Evolutionary conservation across 1,284 basidiomycete species (phyloP).

Genomic region (Apiotrichum laibachii): DNA sequence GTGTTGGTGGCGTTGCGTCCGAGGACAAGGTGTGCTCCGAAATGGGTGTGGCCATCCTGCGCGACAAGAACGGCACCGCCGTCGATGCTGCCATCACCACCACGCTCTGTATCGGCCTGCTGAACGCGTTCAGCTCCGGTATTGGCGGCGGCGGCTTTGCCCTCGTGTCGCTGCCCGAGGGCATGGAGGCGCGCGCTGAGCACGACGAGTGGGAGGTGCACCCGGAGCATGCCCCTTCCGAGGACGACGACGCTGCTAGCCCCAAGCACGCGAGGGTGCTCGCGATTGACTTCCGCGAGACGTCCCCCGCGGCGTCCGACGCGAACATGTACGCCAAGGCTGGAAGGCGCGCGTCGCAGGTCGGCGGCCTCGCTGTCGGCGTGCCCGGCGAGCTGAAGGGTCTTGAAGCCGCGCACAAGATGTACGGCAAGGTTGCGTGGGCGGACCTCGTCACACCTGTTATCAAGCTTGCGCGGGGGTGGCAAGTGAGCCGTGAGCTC

Average conservation of each 20-base stretch:
- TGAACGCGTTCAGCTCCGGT: constrained; percentile 81
- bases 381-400: constrained; percentile 84
- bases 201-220: neutral
- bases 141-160: constrained; percentile 92
- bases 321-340: constrained; percentile 69
- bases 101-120: constrained; percentile 77
- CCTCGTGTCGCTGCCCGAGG: constrained; percentile 70
- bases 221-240: neutral
- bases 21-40: constrained; percentile 81
- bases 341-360: constrained; percentile 68
- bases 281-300: constrained; percentile 85
- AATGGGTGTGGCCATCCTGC: constrained; percentile 69
- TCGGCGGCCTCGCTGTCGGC: constrained; percentile 76
- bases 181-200: neutral
- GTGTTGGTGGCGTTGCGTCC: constrained; percentile 77
- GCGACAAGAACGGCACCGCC: constrained; percentile 79
- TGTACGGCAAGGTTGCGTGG: constrained; percentile 65
- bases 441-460: constrained; percentile 70
- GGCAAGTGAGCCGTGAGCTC: constrained; percentile 72
- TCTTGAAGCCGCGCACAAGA: constrained; percentile 51
- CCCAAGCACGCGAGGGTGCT: constrained; percentile 53
- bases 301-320: constrained; percentile 69
- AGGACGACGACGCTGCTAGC: constrained; percentile 27
- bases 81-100: constrained; percentile 81
- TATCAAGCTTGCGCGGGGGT: constrained; percentile 65